phyloP scores from a whole-genome alignment of 768 basidiomycete species.

The Tricholoma saponaceum region DNA sequence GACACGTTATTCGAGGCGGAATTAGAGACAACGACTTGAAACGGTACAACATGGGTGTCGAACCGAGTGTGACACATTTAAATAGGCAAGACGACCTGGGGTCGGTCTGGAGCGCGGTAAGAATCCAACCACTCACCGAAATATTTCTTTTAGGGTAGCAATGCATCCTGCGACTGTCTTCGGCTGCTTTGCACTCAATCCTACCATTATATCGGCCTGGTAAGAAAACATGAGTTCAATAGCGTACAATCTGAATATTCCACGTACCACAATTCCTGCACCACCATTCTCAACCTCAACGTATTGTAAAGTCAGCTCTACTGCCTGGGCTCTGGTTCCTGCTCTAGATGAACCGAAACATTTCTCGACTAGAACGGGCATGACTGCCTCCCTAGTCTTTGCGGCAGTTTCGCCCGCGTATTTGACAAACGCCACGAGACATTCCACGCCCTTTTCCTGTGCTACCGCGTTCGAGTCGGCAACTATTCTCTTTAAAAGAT shows the following conservation, averaged over 20 bases:
- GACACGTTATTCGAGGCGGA: not conserved
- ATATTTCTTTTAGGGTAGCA: conserved; percentile 73
- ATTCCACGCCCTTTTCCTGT: conserved; percentile 96
- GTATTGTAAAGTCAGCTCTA: conserved; percentile 85
- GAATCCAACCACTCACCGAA: conserved; percentile 55
- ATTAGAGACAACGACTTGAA: not conserved
- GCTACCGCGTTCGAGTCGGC: conserved; percentile 94
- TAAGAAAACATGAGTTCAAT: conserved; percentile 24
- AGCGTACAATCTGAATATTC: conserved; percentile 17
- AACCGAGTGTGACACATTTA: not conserved
- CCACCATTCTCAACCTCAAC: conserved; percentile 91
- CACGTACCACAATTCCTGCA: conserved; percentile 82
- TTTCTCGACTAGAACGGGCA: conserved; percentile 95
- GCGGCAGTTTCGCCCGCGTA: conserved; percentile 88
- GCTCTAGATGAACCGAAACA: conserved; percentile 88
- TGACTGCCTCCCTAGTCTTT: conserved; percentile 72
- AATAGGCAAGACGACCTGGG: not conserved
- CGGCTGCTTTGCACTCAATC: conserved; percentile 89
- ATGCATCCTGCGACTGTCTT: conserved; percentile 86
- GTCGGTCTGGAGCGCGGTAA: not conserved
- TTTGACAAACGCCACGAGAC: conserved; percentile 79
- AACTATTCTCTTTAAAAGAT: conserved; percentile 81
- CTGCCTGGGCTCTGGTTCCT: conserved; percentile 83
- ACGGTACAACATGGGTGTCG: not conserved
- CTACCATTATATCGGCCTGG: conserved; percentile 77